These are phyloP conservation scores for Pilaira anomala DNA, from an alignment of 192 early-diverging fungal species.

Conservation along the genomic window DNA sequence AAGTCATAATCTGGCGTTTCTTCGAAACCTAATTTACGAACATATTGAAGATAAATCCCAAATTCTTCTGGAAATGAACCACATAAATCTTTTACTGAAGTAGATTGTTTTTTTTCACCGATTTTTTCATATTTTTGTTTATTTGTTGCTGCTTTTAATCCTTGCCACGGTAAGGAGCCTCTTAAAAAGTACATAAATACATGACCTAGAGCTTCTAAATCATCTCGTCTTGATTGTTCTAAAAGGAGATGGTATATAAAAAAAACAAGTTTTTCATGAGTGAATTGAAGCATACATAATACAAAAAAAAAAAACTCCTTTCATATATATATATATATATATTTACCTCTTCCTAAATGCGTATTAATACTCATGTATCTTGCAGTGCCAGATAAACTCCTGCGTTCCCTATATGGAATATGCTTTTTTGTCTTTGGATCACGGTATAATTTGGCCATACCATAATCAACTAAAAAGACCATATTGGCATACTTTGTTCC, in stretches of 20 bases:
- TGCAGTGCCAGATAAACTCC: slow-evolving; percentile 66
- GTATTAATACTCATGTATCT: slow-evolving; percentile 85
- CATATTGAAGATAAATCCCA: slow-evolving; percentile 67
- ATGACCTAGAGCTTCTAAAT: slow-evolving; percentile 81
- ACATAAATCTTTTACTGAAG: slow-evolving; percentile 67
- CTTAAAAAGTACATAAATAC: slow-evolving; percentile 82
- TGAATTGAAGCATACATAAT: background rate
- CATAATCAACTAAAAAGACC: slow-evolving; percentile 71
- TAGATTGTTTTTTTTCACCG: slow-evolving; percentile 75
- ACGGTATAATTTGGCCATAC: slow-evolving; percentile 74
- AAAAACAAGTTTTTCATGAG: background rate
- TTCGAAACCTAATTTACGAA: slow-evolving; percentile 69
- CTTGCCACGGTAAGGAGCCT: slow-evolving; percentile 79
- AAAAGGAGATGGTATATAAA: background rate
- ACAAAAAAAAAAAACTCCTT: background rate
- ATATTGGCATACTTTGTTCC: slow-evolving; percentile 52
- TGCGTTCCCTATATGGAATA: slow-evolving; percentile 66
- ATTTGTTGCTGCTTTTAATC: slow-evolving; percentile 75
- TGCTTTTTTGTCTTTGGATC: slow-evolving; percentile 72
- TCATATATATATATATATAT: background rate
- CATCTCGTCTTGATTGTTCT: slow-evolving; percentile 84
- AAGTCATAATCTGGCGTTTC: slow-evolving; percentile 83
- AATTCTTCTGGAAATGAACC: slow-evolving; percentile 76
- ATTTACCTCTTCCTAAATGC: slow-evolving; percentile 71
- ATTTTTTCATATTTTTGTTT: slow-evolving; percentile 87